Conservation (phyloP, 2,329 filamentous ascomycete genomes). For the Colletotrichum abscissum region DNA sequence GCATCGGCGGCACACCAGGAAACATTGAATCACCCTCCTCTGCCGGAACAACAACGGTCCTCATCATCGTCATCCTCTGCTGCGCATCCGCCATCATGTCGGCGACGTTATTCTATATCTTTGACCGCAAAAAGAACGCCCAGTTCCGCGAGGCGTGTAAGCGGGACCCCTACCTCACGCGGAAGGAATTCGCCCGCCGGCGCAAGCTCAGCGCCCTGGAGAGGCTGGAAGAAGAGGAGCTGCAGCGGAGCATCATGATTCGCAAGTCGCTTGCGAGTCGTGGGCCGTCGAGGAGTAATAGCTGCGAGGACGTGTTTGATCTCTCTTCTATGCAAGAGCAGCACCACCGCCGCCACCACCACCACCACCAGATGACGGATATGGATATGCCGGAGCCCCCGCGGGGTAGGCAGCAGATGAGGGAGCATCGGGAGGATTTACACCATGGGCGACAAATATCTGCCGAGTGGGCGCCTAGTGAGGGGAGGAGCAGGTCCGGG, state of each 20-base stretch:
- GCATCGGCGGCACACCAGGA: not conserved
- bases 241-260: conserved; percentile 53
- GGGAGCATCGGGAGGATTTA: conserved; percentile 3
- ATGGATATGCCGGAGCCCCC: not conserved
- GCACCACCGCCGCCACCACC: not conserved
- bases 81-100: conserved; percentile 40
- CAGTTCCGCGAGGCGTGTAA: conserved; percentile 40
- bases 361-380: no score
- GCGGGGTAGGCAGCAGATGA: not conserved
- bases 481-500: conserved; percentile 8
- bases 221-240: conserved; percentile 47
- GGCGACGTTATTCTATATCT: conserved; percentile 37
- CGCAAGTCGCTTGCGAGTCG: conserved; percentile 52
- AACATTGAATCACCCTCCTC: not conserved
- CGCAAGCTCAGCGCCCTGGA: conserved; percentile 43
- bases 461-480: not conserved
- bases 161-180: conserved; percentile 41
- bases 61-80: conserved; percentile 40
- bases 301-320: conserved; percentile 1
- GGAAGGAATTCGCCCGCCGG: conserved; percentile 37
- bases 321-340: not conserved
- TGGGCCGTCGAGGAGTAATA: conserved; percentile 14
- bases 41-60: conserved; percentile 20
- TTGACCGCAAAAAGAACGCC: conserved; percentile 38
- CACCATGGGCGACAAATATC: not conserved